Base-by-base conservation (phyloP, 495 filamentous ascomycete genomes). In the Aspergillus cavernicola region DNA sequence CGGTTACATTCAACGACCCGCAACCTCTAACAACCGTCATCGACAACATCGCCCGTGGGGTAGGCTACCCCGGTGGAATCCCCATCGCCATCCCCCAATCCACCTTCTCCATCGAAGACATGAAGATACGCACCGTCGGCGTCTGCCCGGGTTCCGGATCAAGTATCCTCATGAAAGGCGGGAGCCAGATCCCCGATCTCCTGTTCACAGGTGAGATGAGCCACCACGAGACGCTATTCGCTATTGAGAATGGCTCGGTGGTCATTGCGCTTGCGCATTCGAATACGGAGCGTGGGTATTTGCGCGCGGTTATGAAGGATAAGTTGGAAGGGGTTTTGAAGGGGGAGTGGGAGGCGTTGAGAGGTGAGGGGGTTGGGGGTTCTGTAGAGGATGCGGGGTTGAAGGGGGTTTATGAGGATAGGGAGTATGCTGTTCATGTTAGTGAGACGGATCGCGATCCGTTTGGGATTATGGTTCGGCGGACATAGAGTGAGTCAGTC, bases 161-260 rank as follows among this genome's bases (percentile, higher is more conserved):
- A 3, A 79, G 83, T 28, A 73, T 96, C 11, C 79, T 98, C 52
- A 78, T 85, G 43, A 77, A 84, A 45, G 74, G 83, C 15, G 54
- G 33, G 23, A 79, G 20, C 78, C 43, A 46, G 19, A 35, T 85
- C 4, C 72, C 78, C 0, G 90, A 97, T 63, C 70, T 97, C 22
- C 69, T 92, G 0, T 87, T 97, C 53, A 97, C 92, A 0, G 93
- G 93, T 7, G 93, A 98, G 66, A 80, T 97, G 80, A 85, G 81
- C 46, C 93, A 98, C 66, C 93, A 98, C 63, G 86, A 93, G 53
- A 87, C 92, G 10, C 78, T 98, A 35, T 82, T 87, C 26, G 86
- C 89, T 19, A 89, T 86, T 24, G 92, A 97, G 76, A 77, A 80
- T n/a, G 93, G 93, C n/a, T 85, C 86, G 52, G 83, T 79, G 50